Evolutionary conservation across 2,329 filamentous ascomycete species (phyloP).

Genomic region (Phoma sp.): DNA sequence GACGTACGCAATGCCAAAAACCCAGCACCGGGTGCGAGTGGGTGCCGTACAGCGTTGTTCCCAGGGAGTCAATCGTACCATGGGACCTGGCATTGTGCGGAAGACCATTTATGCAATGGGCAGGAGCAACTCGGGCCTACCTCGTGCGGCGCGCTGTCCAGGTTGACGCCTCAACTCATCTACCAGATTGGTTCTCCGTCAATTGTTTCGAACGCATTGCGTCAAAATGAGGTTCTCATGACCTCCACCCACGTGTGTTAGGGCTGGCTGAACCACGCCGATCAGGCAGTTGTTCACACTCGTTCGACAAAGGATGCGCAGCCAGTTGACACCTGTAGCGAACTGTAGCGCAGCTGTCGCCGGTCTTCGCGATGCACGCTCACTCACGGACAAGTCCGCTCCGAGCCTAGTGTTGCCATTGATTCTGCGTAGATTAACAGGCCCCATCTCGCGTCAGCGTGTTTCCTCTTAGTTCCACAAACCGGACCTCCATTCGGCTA

Average conservation of each 20-base stretch:
- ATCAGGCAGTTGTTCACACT: neutral
- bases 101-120: neutral
- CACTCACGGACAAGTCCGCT: slow-evolving; percentile 4
- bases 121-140: slow-evolving; percentile 3
- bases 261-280: slow-evolving; percentile 7
- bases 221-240: neutral
- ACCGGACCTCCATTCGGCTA: slow-evolving; percentile 20
- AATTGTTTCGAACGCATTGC: slow-evolving; percentile 1
- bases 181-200: slow-evolving; percentile 2
- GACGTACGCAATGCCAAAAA: slow-evolving; percentile 4
- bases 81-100: slow-evolving; percentile 4
- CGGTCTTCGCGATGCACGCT: slow-evolving; percentile 3
- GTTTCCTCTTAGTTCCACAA: slow-evolving; percentile 14
- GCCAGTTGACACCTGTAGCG: slow-evolving; percentile 11
- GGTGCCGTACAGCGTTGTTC: slow-evolving; percentile 6
- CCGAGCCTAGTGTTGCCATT: slow-evolving; percentile 7
- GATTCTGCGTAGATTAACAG: slow-evolving; percentile 2
- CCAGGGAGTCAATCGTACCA: slow-evolving; percentile 1
- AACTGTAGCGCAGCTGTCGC: slow-evolving; percentile 13
- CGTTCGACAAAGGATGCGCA: slow-evolving; percentile 3
- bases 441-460: slow-evolving; percentile 15
- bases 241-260: neutral
- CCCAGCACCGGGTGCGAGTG: neutral
- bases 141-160: neutral
- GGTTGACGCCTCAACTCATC: slow-evolving; percentile 5